phyloP scores from a whole-genome alignment of 1,139 yeast species.

The Eremothecium sinecaudum region DNA sequence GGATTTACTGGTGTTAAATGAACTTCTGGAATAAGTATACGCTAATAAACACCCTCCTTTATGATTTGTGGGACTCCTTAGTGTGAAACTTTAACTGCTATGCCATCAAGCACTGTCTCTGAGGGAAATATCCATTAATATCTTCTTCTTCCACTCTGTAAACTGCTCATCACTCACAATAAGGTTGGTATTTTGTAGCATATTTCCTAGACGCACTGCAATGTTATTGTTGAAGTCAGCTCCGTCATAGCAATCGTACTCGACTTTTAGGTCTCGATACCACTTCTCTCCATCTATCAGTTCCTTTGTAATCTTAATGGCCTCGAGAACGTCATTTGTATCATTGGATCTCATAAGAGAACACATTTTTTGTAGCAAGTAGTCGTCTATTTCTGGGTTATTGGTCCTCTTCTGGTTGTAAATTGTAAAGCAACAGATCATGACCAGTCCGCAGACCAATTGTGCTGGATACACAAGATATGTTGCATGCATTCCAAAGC shows the following conservation, averaged over 20 bases:
- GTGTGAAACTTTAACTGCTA: too few relatives aligned
- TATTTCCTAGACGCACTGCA: constrained; percentile 25
- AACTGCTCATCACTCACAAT: constrained; percentile 27
- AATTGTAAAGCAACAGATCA: constrained; percentile 48
- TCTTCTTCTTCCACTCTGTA: constrained; percentile 24
- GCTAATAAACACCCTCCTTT: too few relatives aligned
- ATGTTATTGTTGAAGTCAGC: constrained; percentile 21
- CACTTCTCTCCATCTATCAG: constrained; percentile 48
- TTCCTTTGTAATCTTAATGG: constrained; percentile 46
- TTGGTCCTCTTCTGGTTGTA: constrained; percentile 39
- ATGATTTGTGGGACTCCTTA: too few relatives aligned
- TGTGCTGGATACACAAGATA: constrained; percentile 60
- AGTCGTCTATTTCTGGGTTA: constrained; percentile 42
- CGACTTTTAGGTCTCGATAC: constrained; percentile 39
- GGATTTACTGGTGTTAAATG: too few relatives aligned
- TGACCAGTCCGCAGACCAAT: constrained; percentile 54
- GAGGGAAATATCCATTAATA: constrained; percentile 25
- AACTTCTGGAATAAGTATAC: too few relatives aligned
- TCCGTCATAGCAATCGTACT: constrained; percentile 27
- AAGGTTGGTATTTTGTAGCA: constrained; percentile 26
- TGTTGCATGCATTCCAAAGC: constrained; percentile 43
- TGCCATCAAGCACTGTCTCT: constrained; percentile 11
- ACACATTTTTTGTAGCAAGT: constrained; percentile 43
- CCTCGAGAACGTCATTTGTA: constrained; percentile 40
- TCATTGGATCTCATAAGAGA: constrained; percentile 44